Evolutionary conservation across 2,329 filamentous ascomycete species (phyloP).

Genomic region (Curvularia sp.): DNA sequence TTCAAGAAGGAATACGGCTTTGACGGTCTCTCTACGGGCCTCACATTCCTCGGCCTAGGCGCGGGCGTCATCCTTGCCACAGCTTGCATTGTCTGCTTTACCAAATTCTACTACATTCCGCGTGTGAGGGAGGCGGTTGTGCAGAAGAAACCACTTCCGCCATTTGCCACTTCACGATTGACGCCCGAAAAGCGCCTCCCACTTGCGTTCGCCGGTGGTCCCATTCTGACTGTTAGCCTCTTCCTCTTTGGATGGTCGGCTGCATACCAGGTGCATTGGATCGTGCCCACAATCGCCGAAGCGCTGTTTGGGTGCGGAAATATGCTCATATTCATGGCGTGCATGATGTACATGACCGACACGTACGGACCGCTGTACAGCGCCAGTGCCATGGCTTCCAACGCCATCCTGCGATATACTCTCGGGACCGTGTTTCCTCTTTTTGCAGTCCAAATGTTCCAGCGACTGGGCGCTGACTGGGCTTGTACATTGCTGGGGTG

Average conservation of each 20-base stretch:
- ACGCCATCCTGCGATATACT: slow-evolving; percentile 63
- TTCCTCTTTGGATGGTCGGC: slow-evolving; percentile 54
- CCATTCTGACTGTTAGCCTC: slow-evolving; percentile 43
- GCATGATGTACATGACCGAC: slow-evolving; percentile 21
- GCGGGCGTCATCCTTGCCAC: slow-evolving; percentile 15
- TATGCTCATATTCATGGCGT: slow-evolving; percentile 17
- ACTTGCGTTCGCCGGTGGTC: slow-evolving; percentile 45
- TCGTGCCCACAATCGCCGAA: slow-evolving; percentile 47
- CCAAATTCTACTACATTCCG: slow-evolving; percentile 10
- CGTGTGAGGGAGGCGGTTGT: slow-evolving; percentile 5
- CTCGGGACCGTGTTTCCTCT: slow-evolving; percentile 66
- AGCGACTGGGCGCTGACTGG: slow-evolving; percentile 16
- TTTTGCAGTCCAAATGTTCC: slow-evolving; percentile 62
- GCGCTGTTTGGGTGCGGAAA: slow-evolving; percentile 14
- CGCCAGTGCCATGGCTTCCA: slow-evolving; percentile 67
- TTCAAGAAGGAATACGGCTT: slow-evolving; percentile 28
- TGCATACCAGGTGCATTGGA: slow-evolving; percentile 48
- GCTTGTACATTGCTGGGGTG: slow-evolving; percentile 20
- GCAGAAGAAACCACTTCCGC: slow-evolving; percentile 5
- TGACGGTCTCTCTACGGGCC: slow-evolving; percentile 8
- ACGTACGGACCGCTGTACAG: slow-evolving; percentile 62
- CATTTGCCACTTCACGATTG: slow-evolving; percentile 20
- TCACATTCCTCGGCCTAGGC: slow-evolving; percentile 16
- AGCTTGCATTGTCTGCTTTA: slow-evolving; percentile 7
- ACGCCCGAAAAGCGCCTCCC: slow-evolving; percentile 46